phyloP scores from a whole-genome alignment of 1,139 yeast genomes.

The Taphrina populina region DNA sequence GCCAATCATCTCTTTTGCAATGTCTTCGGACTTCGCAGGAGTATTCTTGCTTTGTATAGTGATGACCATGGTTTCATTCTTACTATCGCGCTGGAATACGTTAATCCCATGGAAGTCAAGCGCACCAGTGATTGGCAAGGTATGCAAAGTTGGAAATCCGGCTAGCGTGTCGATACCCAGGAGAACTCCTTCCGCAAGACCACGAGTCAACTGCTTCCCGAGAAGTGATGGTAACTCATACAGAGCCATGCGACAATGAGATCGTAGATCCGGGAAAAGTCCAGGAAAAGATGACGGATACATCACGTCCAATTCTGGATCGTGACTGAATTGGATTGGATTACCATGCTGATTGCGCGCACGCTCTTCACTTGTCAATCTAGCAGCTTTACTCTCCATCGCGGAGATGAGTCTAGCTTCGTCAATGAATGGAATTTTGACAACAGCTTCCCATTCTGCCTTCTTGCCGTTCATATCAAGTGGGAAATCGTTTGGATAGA shows the following conservation, averaged over 20 bases:
- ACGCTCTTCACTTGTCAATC: constrained; percentile 66
- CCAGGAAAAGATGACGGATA: constrained; percentile 80
- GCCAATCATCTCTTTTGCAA: constrained; percentile 61
- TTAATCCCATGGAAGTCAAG: constrained; percentile 61
- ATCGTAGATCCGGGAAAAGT: constrained; percentile 70
- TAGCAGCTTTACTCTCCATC: constrained; percentile 61
- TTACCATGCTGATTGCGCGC: constrained; percentile 71
- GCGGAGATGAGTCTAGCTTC: constrained; percentile 70
- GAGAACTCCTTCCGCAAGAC: constrained; percentile 66
- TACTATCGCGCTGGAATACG: constrained; percentile 82
- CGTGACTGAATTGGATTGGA: constrained; percentile 65
- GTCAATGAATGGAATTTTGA: constrained; percentile 90
- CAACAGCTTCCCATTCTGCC: constrained; percentile 98
- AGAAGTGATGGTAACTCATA: constrained; percentile 56
- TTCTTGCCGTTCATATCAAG: constrained; percentile 92
- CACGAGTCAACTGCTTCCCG: constrained; percentile 53
- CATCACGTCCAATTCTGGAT: constrained; percentile 70
- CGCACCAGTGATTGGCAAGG: constrained; percentile 61
- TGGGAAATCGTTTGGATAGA: constrained; percentile 86
- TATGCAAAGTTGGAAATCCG: constrained; percentile 82
- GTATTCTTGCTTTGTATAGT: constrained; percentile 57
- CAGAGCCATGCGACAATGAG: constrained; percentile 65
- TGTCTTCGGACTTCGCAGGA: constrained; percentile 50
- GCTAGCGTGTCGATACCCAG: constrained; percentile 71
- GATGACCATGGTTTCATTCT: constrained; percentile 77